phyloP scores from a whole-genome alignment of 371 early-diverging fungal species.

The Conidiobolus incongruus region DNA sequence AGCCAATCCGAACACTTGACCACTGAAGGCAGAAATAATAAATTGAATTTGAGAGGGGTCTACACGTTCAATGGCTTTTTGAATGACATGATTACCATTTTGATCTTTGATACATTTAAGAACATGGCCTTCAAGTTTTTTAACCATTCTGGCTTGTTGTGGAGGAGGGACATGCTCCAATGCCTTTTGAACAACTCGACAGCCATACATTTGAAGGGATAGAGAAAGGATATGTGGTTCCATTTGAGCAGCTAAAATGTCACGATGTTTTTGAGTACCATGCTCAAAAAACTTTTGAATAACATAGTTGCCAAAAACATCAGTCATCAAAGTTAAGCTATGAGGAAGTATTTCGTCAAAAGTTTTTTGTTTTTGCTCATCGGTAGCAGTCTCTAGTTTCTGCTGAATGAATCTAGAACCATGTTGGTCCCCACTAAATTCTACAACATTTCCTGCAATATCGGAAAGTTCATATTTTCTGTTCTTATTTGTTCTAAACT shows the following conservation, averaged over 20 bases:
- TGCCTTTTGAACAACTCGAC: constrained; percentile 97
- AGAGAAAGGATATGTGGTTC: constrained; percentile 81
- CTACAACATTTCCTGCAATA: constrained; percentile 81
- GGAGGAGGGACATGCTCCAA: constrained; percentile 80
- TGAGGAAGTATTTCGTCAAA: constrained; percentile 94
- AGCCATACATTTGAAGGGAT: constrained; percentile 99
- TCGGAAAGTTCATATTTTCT: constrained; percentile 85
- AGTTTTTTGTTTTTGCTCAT: constrained; percentile 87
- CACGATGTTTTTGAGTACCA: constrained; percentile 66
- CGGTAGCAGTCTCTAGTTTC: constrained; percentile 80
- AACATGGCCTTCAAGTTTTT: constrained; percentile 84
- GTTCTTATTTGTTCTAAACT: constrained; percentile 83
- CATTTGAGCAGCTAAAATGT: constrained; percentile 75
- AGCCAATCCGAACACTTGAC: constrained; percentile 86
- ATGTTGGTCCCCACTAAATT: constrained; percentile 98
- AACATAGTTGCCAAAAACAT: constrained; percentile 99
- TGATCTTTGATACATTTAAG: constrained; percentile 98
- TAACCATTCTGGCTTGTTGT: constrained; percentile 73
- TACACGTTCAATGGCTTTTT: constrained; percentile 98
- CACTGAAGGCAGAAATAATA: constrained; percentile 91
- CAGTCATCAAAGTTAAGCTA: constrained; percentile 97
- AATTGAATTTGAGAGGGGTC: constrained; percentile 82
- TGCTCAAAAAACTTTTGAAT: constrained; percentile 99
- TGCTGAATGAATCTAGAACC: constrained; percentile 99
- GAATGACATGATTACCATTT: constrained; percentile 99